Conservation (phyloP, 2,329 filamentous ascomycete genomes). For the Epichloe scottii region DNA sequence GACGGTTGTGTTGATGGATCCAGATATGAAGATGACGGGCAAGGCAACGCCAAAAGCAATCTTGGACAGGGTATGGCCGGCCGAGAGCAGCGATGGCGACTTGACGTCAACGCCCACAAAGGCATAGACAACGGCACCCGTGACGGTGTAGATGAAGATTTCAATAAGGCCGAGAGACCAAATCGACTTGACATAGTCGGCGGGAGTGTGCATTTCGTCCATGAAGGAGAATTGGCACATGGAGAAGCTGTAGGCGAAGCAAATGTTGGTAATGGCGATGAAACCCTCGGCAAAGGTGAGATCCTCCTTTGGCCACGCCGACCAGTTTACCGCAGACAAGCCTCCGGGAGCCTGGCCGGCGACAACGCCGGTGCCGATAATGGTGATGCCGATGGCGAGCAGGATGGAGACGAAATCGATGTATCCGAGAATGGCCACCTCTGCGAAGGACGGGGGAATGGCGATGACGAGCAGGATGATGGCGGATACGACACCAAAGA, state of each 20-base stretch:
- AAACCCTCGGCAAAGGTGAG: conserved; percentile 42
- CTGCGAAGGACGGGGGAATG: conserved; percentile 35
- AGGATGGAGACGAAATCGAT: conserved; percentile 50
- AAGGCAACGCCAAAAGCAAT: conserved; percentile 58
- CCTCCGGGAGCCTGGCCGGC: conserved; percentile 19
- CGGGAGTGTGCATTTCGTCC: conserved; percentile 39
- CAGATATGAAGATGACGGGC: conserved; percentile 63
- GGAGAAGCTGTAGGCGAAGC: conserved; percentile 53
- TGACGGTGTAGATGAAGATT: conserved; percentile 53
- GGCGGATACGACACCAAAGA: conserved; percentile 33
- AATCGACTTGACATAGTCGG: conserved; percentile 41
- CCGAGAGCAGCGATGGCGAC: conserved; percentile 56
- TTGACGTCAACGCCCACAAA: conserved; percentile 52
- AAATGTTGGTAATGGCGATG: conserved; percentile 53
- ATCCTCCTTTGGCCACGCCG: conserved; percentile 31
- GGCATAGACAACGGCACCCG: conserved; percentile 55
- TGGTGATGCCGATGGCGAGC: conserved; percentile 50
- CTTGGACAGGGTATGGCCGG: conserved; percentile 45
- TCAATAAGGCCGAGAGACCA: conserved; percentile 48
- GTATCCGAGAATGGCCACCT: conserved; percentile 37
- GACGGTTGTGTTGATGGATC: conserved; percentile 51
- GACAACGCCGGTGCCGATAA: conserved; percentile 49
- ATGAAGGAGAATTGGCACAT: conserved; percentile 41
- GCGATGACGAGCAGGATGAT: conserved; percentile 33
- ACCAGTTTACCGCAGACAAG: conserved; percentile 25